A percentile compares a stretch with the other conserved stretches of the same genome.
Conservation (phyloP, 257 asterid species). For the Hygrophila difformis region DNA sequence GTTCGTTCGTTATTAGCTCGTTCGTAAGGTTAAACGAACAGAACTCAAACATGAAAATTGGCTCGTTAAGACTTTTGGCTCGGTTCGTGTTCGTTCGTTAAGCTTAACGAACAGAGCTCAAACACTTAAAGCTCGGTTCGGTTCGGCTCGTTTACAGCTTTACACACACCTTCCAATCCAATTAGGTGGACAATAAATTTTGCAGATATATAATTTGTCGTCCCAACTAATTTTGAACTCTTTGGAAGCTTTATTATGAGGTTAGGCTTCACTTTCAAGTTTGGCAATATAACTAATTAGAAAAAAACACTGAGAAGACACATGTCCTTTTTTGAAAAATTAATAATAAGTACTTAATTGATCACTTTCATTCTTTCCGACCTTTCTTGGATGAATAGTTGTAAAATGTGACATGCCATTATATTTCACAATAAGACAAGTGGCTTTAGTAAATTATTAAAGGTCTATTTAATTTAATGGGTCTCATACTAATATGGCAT, state of each 20-base stretch:
- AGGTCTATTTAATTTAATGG: no score
- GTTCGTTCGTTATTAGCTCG: no score
- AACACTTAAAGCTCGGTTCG: no score
- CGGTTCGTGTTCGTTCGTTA: no score
- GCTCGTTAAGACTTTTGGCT: no score
- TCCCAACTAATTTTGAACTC: neutral
- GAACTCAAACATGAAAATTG: no score
- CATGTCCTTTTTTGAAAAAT: neutral
- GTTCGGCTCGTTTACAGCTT: no score
- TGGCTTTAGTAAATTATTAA: constrained; percentile 11
- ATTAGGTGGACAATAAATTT: neutral
- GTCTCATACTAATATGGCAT: no score
- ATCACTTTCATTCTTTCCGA: constrained; percentile 14
- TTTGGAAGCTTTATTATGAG: constrained; percentile 6
- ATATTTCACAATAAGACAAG: constrained; percentile 12
- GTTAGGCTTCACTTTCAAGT: constrained; percentile 22
- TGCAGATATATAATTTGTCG: neutral
- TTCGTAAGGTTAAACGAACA: no score
- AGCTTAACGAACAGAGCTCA: no score
- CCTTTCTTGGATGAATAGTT: constrained; percentile 8
- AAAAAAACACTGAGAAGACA: constrained; percentile 10
- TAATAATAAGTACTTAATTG: neutral
- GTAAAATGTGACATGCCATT: constrained; percentile 14
- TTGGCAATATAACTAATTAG: constrained; percentile 15
- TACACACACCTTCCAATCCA: neutral